phyloP scores from a whole-genome alignment of 2,329 filamentous ascomycete species.

The Arthrobotrys iridis region DNA sequence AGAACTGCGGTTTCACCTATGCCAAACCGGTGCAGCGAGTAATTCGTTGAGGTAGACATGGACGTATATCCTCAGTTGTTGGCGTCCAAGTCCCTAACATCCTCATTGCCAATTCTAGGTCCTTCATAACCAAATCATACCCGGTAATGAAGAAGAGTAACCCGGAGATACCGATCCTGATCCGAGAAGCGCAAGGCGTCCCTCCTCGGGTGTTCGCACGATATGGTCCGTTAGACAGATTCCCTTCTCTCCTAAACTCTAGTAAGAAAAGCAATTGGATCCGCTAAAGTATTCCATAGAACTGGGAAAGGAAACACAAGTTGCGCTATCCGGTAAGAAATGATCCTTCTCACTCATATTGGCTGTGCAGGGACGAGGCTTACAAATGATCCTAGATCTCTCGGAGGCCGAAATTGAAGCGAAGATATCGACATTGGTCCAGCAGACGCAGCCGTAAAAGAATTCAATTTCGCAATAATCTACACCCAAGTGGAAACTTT shows the following conservation, averaged over 20 bases:
- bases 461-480: background rate
- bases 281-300: conserved; percentile 62
- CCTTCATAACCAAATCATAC: conserved; percentile 89
- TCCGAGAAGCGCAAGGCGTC: conserved; percentile 88
- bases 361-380: conserved; percentile 62
- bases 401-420: conserved; percentile 77
- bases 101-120: conserved; percentile 65
- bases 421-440: conserved; percentile 71
- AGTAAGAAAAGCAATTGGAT: background rate
- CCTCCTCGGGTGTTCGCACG: conserved; percentile 87
- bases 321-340: conserved; percentile 64
- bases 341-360: background rate
- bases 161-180: conserved; percentile 89
- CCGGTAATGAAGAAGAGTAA: conserved; percentile 99
- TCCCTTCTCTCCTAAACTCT: background rate
- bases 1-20: conserved; percentile 97
- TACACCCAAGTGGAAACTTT: background rate
- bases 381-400: conserved; percentile 67
- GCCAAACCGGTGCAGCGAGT: conserved; percentile 91
- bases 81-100: conserved; percentile 44
- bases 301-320: conserved; percentile 74
- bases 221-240: conserved; percentile 76
- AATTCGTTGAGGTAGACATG: conserved; percentile 78
- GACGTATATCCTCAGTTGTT: no score
- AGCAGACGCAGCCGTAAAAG: conserved; percentile 13